Evolutionary conservation across 441 rosid species (phyloP).

Genomic region (Populus hybrid): DNA sequence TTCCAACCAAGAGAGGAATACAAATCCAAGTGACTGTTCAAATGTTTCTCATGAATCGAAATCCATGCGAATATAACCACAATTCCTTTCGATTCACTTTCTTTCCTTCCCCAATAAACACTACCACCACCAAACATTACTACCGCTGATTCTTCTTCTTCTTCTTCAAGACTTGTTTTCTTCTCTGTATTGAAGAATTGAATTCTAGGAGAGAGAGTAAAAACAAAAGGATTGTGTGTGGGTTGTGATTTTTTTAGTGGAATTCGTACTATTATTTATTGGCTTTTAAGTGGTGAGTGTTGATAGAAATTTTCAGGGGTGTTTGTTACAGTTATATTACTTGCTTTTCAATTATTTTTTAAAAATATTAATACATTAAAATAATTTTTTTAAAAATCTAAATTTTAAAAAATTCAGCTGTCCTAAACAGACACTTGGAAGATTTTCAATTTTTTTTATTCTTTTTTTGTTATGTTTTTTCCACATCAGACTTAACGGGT

Average conservation of each 20-base stretch:
- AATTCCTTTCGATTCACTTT: conserved; percentile 49
- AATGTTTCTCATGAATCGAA: conserved; percentile 42
- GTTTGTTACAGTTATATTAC: no score
- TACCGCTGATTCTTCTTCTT: not conserved
- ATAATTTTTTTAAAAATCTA: no score
- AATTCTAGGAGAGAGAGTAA: not conserved
- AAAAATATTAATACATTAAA: no score
- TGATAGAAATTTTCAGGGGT: no score
- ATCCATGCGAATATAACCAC: conserved; percentile 76
- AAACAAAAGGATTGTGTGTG: not conserved
- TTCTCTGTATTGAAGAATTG: not conserved
- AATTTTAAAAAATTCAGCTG: no score
- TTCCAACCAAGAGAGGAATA: conserved; percentile 83
- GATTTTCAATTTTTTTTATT: no score
- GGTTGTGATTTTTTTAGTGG: not conserved
- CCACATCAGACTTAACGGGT: no score
- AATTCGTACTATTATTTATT: no score
- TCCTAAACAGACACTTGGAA: no score
- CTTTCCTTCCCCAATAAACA: conserved; percentile 10
- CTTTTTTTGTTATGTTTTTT: no score
- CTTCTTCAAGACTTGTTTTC: not conserved
- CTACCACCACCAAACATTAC: conserved; percentile 34
- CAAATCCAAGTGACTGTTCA: conserved; percentile 50
- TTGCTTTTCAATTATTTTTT: no score
- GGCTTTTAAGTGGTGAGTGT: not conserved